phyloP scores from a whole-genome alignment of 169 alveolate species.

The Plasmodium yoelii region DNA sequence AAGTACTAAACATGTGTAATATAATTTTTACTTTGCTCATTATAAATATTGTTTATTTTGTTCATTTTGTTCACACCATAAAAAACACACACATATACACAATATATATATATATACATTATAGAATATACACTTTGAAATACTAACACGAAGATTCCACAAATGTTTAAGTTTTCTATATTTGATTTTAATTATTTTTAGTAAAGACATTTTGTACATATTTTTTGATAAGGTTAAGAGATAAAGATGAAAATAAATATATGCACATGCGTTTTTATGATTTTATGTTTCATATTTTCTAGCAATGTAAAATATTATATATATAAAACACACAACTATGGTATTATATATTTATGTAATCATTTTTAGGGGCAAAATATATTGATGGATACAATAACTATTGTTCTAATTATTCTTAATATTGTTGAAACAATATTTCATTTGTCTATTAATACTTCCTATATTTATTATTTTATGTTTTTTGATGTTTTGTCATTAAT shows the following conservation, averaged over 20 bases:
- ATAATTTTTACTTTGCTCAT: too few species aligned
- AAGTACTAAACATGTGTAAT: background rate
- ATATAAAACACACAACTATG: too few species aligned
- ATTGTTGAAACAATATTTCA: conserved; percentile 18
- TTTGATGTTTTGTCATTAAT: conserved; percentile 43
- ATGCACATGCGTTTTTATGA: background rate
- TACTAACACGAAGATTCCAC: background rate
- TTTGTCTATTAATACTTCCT: conserved; percentile 3
- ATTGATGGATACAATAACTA: conserved; percentile 18
- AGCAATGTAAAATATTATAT: too few species aligned
- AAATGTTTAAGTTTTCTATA: conserved; percentile 13
- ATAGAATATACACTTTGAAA: conserved; percentile 12
- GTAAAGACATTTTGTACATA: conserved; percentile 56
- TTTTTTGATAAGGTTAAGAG: conserved; percentile 36
- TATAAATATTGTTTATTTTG: too few species aligned
- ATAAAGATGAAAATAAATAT: background rate
- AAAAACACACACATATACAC: background rate
- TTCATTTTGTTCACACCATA: too few species aligned
- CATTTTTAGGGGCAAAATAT: conserved; percentile 34
- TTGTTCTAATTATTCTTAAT: conserved; percentile 7
- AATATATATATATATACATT: background rate
- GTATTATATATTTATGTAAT: background rate
- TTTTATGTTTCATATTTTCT: too few species aligned
- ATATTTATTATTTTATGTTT: conserved; percentile 41
- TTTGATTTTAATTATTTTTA: conserved; percentile 46